Evolutionary conservation across 768 basidiomycete species (phyloP), one percentile per base, ranked within the genome.

Genomic region (Pholiota conissans): DNA sequence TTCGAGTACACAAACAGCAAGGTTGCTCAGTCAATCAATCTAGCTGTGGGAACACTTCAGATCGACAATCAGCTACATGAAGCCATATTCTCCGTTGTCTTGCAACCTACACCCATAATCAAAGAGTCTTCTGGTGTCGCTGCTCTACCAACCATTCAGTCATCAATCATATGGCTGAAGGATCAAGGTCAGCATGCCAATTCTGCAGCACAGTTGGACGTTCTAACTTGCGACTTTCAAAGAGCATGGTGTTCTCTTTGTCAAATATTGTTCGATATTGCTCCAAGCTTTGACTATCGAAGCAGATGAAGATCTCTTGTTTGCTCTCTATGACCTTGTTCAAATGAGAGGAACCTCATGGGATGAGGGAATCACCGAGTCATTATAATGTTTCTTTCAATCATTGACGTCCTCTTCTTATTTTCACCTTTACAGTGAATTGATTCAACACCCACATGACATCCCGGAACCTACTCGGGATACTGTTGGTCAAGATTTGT

Each of bases 41-140:
- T 98, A 32, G 84, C 89, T 7, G 90, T 89, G 67, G 92, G 90
- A n/a, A 87, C 81, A 64, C 79, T 99, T 10, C 95, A 98, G 70
- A 83, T 98, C 58, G 97, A 99, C 74, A 99, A 98, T 68, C 97
- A 99, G 69, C 83, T 99, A 11, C 96, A 98, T 58, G 97, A 98
- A 57, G 95, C 94, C 16, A 69, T 95, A 11, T 99, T 88, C 76
- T 95, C 97, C 2, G 95, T 98, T 55, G 86, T 98, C 55, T 77
- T 98, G 42, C 96, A 98, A 68, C 96, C 97, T 0, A 94, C 93
- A 6, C 91, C 94, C 0, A 82, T 98, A 29, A 79, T 88, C 6
- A 90, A 85, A 65, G 85, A 92, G 60, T 83, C 83, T 0, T 85
- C 81, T 55, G 86, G 86, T 50, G 83, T 91, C 20, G 91, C 90